Base-by-base conservation (phyloP, 176 grass and related monocot genomes). In the Ampelocalamus luodianensis region DNA sequence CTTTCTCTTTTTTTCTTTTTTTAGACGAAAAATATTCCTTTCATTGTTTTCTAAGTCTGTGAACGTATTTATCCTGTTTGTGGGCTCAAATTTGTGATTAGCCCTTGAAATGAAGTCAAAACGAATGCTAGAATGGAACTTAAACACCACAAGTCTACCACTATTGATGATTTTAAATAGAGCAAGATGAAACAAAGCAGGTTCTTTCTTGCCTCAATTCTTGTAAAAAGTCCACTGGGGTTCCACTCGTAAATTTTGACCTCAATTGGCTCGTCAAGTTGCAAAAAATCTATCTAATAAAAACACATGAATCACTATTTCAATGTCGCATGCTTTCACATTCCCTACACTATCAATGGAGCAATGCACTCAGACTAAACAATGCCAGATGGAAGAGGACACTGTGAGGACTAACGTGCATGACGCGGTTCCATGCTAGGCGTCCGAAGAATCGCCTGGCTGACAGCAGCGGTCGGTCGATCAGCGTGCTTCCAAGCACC, bases 21-120 rank as follows among this genome's bases (percentile, higher is more conserved):
- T 40, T 40, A 40, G 5, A 40, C 2, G 6, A 40, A 40, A 43
- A 71, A 83, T 16, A 68, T 15, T 74, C 18, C 78, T 90, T 89
- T 95, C 95, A 64, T 95, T 92, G 46, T 69, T 88, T 92, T 95
- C 95, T 53, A 95, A 91, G 72, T 95, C 87, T 5, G 91, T 87
- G 71, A 93, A 93, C 26, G 79, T 93, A 46, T 54, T 87, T 85
- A 90, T 89, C 83, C 72, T 90, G 66, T 89, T 92, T 83, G 92
- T 82, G 36, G 93, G 81, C 71, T 95, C 95, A 79, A 90, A 85
- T 83, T 98, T 98, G 76, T 93, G 93, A 85, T 88, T 72, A 98
- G 36, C 5, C 95, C 95, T 87, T 93, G 89, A 88, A 90, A 80
- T 59, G 6, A 86, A 87, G 24, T 46, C 46, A 54, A 68, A 18